Evolutionary conservation across 2,329 filamentous ascomycete species (phyloP), one percentile per base, ranked within the genome.

Genomic region (Xylaria sp.): DNA sequence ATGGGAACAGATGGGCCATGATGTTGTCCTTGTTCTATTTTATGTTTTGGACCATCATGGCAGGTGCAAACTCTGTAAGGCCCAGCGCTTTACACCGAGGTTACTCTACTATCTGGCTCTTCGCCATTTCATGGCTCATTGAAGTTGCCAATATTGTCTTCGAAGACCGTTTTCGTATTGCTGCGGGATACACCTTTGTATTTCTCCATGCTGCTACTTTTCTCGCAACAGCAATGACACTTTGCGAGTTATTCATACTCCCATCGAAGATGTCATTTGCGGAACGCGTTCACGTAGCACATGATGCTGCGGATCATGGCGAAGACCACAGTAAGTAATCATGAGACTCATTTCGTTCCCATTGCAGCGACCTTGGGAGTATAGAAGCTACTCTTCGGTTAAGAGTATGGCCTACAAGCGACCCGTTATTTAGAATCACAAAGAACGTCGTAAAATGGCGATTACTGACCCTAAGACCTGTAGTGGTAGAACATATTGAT

Each of bases 51-150:
- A 91, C 93, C 71, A 85, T 97, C 42, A 77, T 78, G 76, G 76
- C 76, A 27, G 90, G 92, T 1, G 92, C 93, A 18, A 91, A 94
- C 75, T 92, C 91, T 69, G 88, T 92, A 57, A 88, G 95, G 16
- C 95, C 96, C 1, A 96, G 92, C 21, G 95, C 95, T 3, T 87
- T 98, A 6, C 93, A 97, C 67, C 88, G 95, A 23, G 87, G 91
- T 5, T 98, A 96, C 79, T 86, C 88, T 60, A 85, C 94, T 53
- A 86, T 97, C 10, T 98, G 96, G 94, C 85, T 97, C 54, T 98
- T 94, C 78, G 78, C 88, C 37, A 79, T 93, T 0, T 88, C 89
- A 47, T 98, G 94, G 90, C 81, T 87, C 1, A 75, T 93, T 21
- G 87, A 97, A 37, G 90, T 97, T 2, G 85, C 86, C 25, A 88